phyloP scores from a whole-genome alignment of 1,284 basidiomycete genomes.

The Clitocybe nebularis region DNA sequence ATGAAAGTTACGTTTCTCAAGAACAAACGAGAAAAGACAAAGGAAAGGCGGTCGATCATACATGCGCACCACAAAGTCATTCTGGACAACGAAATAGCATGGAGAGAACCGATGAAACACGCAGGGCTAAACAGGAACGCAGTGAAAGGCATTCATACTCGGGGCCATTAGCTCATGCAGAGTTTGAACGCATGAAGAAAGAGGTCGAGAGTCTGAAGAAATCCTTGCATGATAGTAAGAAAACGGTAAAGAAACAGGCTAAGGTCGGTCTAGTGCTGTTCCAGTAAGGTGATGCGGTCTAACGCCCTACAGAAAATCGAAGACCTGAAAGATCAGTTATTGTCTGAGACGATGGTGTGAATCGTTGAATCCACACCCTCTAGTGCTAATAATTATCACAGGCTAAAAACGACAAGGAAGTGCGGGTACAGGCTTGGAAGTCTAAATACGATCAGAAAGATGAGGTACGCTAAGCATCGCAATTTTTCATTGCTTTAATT shows the following conservation, averaged over 20 bases:
- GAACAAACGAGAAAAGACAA: slow-evolving; percentile 14
- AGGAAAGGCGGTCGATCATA: slow-evolving; percentile 18
- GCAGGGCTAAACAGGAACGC: slow-evolving; percentile 15
- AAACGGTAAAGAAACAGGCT: slow-evolving; percentile 48
- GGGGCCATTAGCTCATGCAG: slow-evolving; percentile 36
- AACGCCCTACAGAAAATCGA: slow-evolving; percentile 39
- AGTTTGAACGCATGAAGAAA: slow-evolving; percentile 45
- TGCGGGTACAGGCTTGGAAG: slow-evolving; percentile 43
- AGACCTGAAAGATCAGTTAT: slow-evolving; percentile 41
- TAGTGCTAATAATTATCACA: slow-evolving; percentile 20
- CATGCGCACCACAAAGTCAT: slow-evolving; percentile 11
- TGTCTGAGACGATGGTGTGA: slow-evolving; percentile 13
- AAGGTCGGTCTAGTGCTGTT: slow-evolving; percentile 39
- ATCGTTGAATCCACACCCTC: not conserved
- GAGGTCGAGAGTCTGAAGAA: slow-evolving; percentile 43
- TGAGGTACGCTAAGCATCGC: slow-evolving; percentile 39
- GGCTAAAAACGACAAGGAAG: slow-evolving; percentile 47
- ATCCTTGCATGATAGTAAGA: slow-evolving; percentile 46
- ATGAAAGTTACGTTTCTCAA: not conserved
- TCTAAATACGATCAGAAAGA: slow-evolving; percentile 47
- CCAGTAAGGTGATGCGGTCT: not conserved
- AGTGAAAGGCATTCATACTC: slow-evolving; percentile 20
- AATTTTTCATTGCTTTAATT: not conserved
- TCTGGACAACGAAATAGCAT: slow-evolving; percentile 9
- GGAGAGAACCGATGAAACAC: slow-evolving; percentile 1